These are phyloP conservation scores for Ormosia emarginata DNA, from an alignment of 306 rosid species.

Conservation along the genomic window DNA sequence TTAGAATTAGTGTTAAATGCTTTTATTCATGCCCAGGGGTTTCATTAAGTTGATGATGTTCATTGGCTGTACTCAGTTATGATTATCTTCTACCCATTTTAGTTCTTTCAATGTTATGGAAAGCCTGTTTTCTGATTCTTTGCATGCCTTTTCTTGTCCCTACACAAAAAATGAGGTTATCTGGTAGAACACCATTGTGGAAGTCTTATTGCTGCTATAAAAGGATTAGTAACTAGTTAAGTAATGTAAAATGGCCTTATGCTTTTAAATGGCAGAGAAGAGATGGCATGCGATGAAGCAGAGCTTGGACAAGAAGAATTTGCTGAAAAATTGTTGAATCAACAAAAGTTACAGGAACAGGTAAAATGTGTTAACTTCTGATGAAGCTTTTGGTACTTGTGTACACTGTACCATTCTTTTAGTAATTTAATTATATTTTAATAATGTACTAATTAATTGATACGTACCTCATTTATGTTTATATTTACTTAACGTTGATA, in stretches of 20 bases:
- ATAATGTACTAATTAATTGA: too few relatives aligned
- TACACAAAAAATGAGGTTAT: background rate
- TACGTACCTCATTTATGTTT: too few relatives aligned
- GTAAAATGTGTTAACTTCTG: constrained; percentile 32
- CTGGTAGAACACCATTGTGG: background rate
- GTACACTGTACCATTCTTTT: background rate
- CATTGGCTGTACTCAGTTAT: background rate
- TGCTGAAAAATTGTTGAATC: constrained; percentile 51
- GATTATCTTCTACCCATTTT: background rate
- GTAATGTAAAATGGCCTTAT: constrained; percentile 7
- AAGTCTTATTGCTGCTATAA: background rate
- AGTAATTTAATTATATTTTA: too few relatives aligned
- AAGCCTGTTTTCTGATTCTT: background rate
- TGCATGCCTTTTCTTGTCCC: background rate
- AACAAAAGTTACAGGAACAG: constrained; percentile 54
- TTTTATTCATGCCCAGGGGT: background rate
- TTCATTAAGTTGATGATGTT: background rate
- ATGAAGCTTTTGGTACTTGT: background rate
- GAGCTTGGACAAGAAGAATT: constrained; percentile 73
- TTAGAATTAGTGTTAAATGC: background rate
- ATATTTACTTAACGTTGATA: too few relatives aligned
- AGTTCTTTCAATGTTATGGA: background rate
- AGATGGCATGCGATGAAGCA: constrained; percentile 89
- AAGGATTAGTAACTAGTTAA: background rate
- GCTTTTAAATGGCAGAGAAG: constrained; percentile 57